Percentiles rank a stretch among this genome's conserved stretches.
Conservation (phyloP, 2,329 filamentous ascomycete species). For the Fusarium subtropicale region DNA sequence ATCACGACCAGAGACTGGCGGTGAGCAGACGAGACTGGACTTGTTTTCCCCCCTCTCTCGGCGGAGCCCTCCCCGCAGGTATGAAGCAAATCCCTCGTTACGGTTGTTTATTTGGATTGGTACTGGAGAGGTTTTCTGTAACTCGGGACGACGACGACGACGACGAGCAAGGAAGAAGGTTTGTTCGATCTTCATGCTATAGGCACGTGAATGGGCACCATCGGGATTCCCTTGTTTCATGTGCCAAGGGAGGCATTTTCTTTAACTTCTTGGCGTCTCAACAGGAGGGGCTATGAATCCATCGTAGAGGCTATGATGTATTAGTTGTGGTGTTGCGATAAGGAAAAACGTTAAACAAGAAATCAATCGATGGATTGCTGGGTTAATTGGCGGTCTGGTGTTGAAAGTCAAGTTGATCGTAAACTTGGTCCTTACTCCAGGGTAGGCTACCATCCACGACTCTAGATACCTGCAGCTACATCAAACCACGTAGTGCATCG, state of each 20-base stretch:
- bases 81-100: slow-evolving; percentile 20
- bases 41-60: slow-evolving; percentile 10
- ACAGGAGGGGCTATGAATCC: slow-evolving; percentile 26
- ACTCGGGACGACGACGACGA: slow-evolving; percentile 36
- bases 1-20: slow-evolving; percentile 40
- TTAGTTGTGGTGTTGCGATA: background rate
- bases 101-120: slow-evolving; percentile 37
- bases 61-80: slow-evolving; percentile 35
- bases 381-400: background rate
- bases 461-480: slow-evolving; percentile 5
- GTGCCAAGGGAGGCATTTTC: slow-evolving; percentile 16
- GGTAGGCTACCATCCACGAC: slow-evolving; percentile 7
- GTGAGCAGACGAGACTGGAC: slow-evolving; percentile 29
- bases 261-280: slow-evolving; percentile 29
- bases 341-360: background rate
- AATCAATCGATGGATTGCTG: background rate
- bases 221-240: slow-evolving; percentile 30
- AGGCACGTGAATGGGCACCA: slow-evolving; percentile 23
- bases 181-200: slow-evolving; percentile 13
- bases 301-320: background rate
- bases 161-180: slow-evolving; percentile 23
- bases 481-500: background rate
- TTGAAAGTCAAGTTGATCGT: background rate
- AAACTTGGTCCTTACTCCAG: slow-evolving; percentile 7
- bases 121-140: slow-evolving; percentile 22